A percentile compares a stretch with the other conserved stretches of the same genome.
These are phyloP conservation scores for Wallacemonas collosoma DNA, from an alignment of 208 protist genomes.

Conservation along the genomic window DNA sequence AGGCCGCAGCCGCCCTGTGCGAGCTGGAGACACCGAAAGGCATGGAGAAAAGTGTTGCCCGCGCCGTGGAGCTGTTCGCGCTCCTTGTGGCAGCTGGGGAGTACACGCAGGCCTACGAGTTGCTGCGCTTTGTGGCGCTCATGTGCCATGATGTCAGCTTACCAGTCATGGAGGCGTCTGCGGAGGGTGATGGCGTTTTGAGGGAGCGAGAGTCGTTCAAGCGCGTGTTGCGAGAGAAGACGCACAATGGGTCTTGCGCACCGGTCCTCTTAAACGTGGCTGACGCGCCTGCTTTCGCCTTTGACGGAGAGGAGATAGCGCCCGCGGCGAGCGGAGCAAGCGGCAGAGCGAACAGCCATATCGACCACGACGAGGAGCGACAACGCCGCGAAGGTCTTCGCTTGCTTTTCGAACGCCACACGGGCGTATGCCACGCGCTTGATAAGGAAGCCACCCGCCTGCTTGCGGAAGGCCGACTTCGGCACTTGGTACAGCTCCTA, in stretches of 20 bases:
- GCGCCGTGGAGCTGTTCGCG: conserved; percentile 43
- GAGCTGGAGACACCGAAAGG: neutral
- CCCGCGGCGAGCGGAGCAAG: neutral
- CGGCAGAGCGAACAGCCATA: neutral
- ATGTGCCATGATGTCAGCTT: conserved; percentile 49
- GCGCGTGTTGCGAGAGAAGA: conserved; percentile 30
- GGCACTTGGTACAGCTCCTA: conserved; percentile 32
- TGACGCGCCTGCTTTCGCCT: neutral
- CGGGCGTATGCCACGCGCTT: conserved; percentile 16
- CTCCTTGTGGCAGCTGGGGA: conserved; percentile 37
- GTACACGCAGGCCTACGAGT: conserved; percentile 53
- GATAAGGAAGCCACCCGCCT: conserved; percentile 23
- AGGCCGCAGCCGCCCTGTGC: neutral
- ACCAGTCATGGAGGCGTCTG: conserved; percentile 16
- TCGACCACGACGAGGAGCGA: conserved; percentile 14
- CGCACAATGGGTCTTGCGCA: neutral
- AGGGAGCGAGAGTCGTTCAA: conserved; percentile 16
- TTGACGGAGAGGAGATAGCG: neutral
- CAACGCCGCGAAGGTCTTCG: conserved; percentile 4
- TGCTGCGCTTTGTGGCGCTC: conserved; percentile 75
- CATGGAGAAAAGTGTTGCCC: conserved; percentile 34
- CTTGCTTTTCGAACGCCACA: conserved; percentile 18
- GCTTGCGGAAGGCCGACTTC: conserved; percentile 28
- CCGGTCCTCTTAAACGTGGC: neutral
- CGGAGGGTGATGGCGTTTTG: neutral